Evolutionary conservation across 1,284 basidiomycete genomes (phyloP).

Genomic region (Gymnopus androsaceus): DNA sequence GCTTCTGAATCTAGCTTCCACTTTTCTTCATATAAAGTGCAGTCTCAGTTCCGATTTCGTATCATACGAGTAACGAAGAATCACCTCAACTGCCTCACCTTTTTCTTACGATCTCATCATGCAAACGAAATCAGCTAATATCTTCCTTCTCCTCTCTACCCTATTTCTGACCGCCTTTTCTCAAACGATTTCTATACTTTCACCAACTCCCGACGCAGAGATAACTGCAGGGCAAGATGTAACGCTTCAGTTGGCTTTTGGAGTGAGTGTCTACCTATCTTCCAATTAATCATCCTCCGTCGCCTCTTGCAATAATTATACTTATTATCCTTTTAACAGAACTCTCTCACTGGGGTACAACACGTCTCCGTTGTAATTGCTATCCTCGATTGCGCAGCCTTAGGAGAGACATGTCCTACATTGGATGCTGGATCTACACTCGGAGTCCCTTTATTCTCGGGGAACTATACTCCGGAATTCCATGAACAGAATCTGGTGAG

Average conservation of each 20-base stretch:
- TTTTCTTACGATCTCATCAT: too few relatives aligned
- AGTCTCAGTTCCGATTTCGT: too few relatives aligned
- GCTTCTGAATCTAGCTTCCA: too few relatives aligned
- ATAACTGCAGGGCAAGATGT: conserved; percentile 12
- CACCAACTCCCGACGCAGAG: conserved; percentile 4
- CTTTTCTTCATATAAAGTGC: too few relatives aligned
- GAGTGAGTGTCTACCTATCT: neutral
- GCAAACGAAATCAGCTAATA: too few relatives aligned
- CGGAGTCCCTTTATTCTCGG: conserved; percentile 11
- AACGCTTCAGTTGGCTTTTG: conserved; percentile 15
- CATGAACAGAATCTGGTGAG: conserved; percentile 13
- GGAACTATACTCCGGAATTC: conserved; percentile 13
- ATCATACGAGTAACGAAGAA: too few relatives aligned
- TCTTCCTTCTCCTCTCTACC: conserved; percentile 5
- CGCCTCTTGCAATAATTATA: neutral
- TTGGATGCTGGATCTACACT: conserved; percentile 7
- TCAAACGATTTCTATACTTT: conserved; percentile 14
- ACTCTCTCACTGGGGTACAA: conserved; percentile 15
- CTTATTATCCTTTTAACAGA: neutral
- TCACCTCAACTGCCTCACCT: too few relatives aligned
- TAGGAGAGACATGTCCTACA: conserved; percentile 9
- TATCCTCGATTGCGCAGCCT: conserved; percentile 13
- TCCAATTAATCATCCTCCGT: too few relatives aligned
- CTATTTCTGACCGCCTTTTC: conserved; percentile 11
- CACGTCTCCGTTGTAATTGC: conserved; percentile 17